These are phyloP conservation scores for Helianthus annuus DNA, from an alignment of 129 eudicot genomes.

Conservation along the genomic window HanXRQr2.0-SUNRISE NC_035444.2:147892189-147892688, in stretches of 20 bases:
- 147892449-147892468: constrained; percentile 72
- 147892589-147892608: too few species aligned
- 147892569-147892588: background rate
- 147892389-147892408: constrained; percentile 77
- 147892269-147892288: constrained; percentile 77
- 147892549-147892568: background rate
- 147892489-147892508: background rate
- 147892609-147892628: too few species aligned
- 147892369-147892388: constrained; percentile 81
- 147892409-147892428: too few species aligned
- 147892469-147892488: constrained; percentile 1
- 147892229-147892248: constrained; percentile 85
- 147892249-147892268: constrained; percentile 86
- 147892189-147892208: background rate
- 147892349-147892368: constrained; percentile 70
- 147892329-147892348: constrained; percentile 41
- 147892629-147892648: too few species aligned
- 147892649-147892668: too few species aligned
- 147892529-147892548: background rate
- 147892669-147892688: too few species aligned
- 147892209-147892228: constrained; percentile 20
- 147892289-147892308: background rate
- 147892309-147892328: too few species aligned
- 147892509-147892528: too few species aligned
- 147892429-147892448: constrained; percentile 83